A percentile compares a stretch with the other conserved stretches of the same genome.
phyloP scores from a whole-genome alignment of 2,329 filamentous ascomycete species.

The Microcera coccophila region DNA sequence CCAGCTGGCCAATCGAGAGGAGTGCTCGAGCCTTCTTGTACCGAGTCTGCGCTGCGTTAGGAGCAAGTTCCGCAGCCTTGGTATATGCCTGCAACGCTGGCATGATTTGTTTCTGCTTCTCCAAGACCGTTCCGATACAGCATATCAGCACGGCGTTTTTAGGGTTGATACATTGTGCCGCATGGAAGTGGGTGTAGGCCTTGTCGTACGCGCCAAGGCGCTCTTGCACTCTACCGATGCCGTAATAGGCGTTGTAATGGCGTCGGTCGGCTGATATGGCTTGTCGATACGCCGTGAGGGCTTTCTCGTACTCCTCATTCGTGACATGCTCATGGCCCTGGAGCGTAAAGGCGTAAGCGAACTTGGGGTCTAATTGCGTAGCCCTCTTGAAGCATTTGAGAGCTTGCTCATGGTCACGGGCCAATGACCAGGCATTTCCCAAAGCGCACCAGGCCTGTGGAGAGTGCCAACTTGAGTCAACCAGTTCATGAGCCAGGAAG shows the following conservation, averaged over 20 bases:
- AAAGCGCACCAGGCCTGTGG: constrained; percentile 95
- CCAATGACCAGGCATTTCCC: constrained; percentile 90
- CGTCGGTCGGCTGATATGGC: constrained; percentile 81
- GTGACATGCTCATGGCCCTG: constrained; percentile 94
- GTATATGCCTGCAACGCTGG: constrained; percentile 78
- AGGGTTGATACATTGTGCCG: constrained; percentile 84
- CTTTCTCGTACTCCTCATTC: constrained; percentile 97
- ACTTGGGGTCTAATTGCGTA: constrained; percentile 82
- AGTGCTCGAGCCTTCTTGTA: constrained; percentile 91
- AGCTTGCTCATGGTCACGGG: constrained; percentile 90
- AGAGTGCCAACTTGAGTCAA: constrained; percentile 81
- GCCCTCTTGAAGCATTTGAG: constrained; percentile 91
- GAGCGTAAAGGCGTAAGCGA: constrained; percentile 92
- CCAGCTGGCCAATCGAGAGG: constrained; percentile 67
- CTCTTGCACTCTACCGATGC: constrained; percentile 77
- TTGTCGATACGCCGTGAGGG: constrained; percentile 78
- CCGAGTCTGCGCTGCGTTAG: constrained; percentile 74
- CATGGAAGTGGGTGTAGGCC: constrained; percentile 85
- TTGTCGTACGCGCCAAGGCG: constrained; percentile 88
- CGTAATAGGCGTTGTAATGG: constrained; percentile 99
- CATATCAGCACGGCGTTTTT: constrained; percentile 90
- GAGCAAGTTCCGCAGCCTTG: constrained; percentile 77
- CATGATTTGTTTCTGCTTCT: constrained; percentile 79
- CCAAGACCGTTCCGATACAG: constrained; percentile 84
- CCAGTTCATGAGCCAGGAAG: constrained; percentile 84